Base-by-base conservation (phyloP, 306 rosid species). In the Vigna reflexopilosa region DNA sequence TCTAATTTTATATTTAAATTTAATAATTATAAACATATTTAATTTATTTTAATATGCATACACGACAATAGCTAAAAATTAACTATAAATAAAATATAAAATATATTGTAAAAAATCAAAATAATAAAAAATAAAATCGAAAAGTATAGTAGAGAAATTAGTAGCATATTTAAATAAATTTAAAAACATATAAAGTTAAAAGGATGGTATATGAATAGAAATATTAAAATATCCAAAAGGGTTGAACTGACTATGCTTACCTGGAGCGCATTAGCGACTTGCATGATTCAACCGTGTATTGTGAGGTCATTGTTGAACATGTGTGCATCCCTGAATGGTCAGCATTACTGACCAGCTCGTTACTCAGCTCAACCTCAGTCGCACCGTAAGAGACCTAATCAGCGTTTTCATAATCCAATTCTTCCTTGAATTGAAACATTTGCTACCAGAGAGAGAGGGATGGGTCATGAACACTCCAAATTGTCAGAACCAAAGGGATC, bases 391-490 rank as follows among this genome's bases (percentile, higher is more conserved):
- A 44, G 47, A 42, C 47, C 30, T 30, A 14, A 61, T 61, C 32
- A 26, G 26, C 14, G 0, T 7, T 19, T 58, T 59, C 42, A 7
- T 62, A 1, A n/a, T 16, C 69, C 48, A 15, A 16, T 61, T 30
- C 13, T 9, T 42, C 2, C 1, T 42, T 42, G 2, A 4, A 42
- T 42, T 42, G 47, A 45, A 45, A 10, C 12, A 9, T 59, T 59
- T 59, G 19, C 4, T 36, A 12, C 12, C 42, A 7, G 24, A 51
- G 24, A 51, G 58, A 1, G 58, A 17, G 57, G 38, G 49, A 92
- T 93, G 97, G 97, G 97, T 48, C 85, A 87, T 36, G 81, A 81
- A 67, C 82, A 70, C 78, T 93, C 97, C 59, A 88, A 87, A 74
- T 40, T 48, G 2, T 32, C 72, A 0, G 75, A 82, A 52, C 13